Percentiles rank a stretch among this genome's conserved stretches.
These are phyloP conservation scores for Russula griseocarnosa DNA, from an alignment of 768 basidiomycete genomes.

Conservation along the genomic window DNA sequence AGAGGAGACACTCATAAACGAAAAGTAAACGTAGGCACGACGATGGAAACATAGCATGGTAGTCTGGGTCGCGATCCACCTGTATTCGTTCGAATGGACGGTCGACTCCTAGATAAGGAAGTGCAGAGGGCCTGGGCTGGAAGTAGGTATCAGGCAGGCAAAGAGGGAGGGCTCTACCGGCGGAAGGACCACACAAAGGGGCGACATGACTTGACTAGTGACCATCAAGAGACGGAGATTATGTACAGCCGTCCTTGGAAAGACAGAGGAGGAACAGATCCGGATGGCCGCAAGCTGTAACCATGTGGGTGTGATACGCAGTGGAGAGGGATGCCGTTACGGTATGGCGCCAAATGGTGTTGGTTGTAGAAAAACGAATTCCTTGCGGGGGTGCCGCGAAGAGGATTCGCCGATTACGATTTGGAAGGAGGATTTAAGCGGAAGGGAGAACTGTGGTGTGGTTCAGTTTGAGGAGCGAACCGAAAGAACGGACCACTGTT, in stretches of 20 bases:
- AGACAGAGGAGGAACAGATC: slow-evolving; percentile 19
- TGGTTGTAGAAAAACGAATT: slow-evolving; percentile 16
- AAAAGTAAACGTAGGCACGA: slow-evolving; percentile 15
- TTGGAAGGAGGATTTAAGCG: slow-evolving; percentile 13
- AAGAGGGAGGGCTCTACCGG: neutral
- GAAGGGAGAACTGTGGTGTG: slow-evolving; percentile 7
- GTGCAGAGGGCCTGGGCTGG: neutral
- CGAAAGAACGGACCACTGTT: neutral
- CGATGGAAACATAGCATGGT: slow-evolving; percentile 7
- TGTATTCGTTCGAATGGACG: slow-evolving; percentile 3
- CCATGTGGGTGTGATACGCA: slow-evolving; percentile 26
- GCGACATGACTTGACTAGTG: slow-evolving; percentile 1
- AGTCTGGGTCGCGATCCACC: slow-evolving; percentile 11
- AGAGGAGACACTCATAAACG: slow-evolving; percentile 7
- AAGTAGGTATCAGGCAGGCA: slow-evolving; percentile 1
- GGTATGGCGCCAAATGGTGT: slow-evolving; percentile 13
- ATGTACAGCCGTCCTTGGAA: slow-evolving; percentile 10
- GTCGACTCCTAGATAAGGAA: slow-evolving; percentile 3
- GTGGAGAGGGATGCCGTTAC: slow-evolving; percentile 20
- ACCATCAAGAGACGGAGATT: slow-evolving; percentile 24
- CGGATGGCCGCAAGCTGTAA: slow-evolving; percentile 15
- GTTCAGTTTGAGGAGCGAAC: slow-evolving; percentile 24
- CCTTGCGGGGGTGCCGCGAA: slow-evolving; percentile 22
- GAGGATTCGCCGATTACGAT: slow-evolving; percentile 12
- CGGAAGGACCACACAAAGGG: slow-evolving; percentile 4